Conservation (phyloP, 371 early-diverging fungal genomes). For the Apophysomyces sp. region DNA sequence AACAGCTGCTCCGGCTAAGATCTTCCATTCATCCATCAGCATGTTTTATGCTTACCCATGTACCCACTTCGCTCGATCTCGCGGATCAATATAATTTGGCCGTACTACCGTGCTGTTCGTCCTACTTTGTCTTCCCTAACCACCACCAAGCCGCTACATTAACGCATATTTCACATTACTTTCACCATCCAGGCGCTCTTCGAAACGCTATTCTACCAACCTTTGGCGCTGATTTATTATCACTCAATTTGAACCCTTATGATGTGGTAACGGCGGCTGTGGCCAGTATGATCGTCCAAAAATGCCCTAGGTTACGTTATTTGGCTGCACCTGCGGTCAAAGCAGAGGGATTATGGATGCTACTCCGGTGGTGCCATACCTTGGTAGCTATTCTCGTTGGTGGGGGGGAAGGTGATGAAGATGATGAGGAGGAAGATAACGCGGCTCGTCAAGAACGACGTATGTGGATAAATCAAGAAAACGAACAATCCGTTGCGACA, state of each 20-base stretch:
- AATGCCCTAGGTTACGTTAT: slow-evolving; percentile 43
- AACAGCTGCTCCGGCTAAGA: slow-evolving; percentile 11
- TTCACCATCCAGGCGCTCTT: slow-evolving; percentile 45
- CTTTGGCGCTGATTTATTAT: slow-evolving; percentile 40
- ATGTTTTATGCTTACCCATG: slow-evolving; percentile 38
- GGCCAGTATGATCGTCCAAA: slow-evolving; percentile 31
- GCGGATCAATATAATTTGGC: slow-evolving; percentile 4
- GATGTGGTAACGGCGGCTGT: slow-evolving; percentile 36
- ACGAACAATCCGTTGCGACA: slow-evolving; percentile 37
- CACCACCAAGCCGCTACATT: slow-evolving; percentile 11
- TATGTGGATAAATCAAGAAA: slow-evolving; percentile 17
- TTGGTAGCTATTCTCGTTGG: slow-evolving; percentile 39
- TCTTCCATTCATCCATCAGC: slow-evolving; percentile 10
- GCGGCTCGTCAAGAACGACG: neutral
- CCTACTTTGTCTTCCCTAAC: slow-evolving; percentile 36
- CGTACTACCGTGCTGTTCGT: slow-evolving; percentile 36
- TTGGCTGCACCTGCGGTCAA: slow-evolving; percentile 37
- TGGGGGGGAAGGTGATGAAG: slow-evolving; percentile 25
- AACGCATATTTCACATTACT: slow-evolving; percentile 44
- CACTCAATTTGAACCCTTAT: slow-evolving; percentile 37
- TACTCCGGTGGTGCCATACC: slow-evolving; percentile 40
- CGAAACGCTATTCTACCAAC: slow-evolving; percentile 46
- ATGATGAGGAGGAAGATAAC: slow-evolving; percentile 17
- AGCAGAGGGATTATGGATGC: slow-evolving; percentile 48
- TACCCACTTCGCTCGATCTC: slow-evolving; percentile 10